Conservation (phyloP, 805 yeast species). For the Isabelozyma rhagii region DNA sequence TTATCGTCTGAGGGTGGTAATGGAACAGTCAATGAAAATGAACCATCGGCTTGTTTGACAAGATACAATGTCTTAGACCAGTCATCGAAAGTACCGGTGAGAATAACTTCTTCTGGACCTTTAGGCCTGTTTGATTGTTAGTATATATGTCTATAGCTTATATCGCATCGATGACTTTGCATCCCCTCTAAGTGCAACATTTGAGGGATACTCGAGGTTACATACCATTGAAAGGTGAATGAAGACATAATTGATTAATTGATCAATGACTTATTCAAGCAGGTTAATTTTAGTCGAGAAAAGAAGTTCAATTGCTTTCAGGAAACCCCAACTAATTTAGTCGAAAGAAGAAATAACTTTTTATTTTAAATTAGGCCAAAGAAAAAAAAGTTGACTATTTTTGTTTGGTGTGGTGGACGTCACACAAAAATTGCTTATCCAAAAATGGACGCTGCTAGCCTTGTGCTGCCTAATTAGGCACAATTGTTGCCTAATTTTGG, state of each 20-base stretch:
- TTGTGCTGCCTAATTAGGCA: not conserved
- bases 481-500: not conserved
- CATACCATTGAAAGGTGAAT: constrained; percentile 7
- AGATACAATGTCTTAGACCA: constrained; percentile 61
- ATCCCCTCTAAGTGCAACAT: not conserved
- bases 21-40: constrained; percentile 60
- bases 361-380: not conserved
- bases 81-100: constrained; percentile 69
- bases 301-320: not conserved
- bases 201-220: not conserved
- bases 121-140: constrained; percentile 36
- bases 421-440: not conserved
- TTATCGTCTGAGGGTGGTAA: constrained; percentile 40
- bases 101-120: constrained; percentile 52
- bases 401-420: not conserved
- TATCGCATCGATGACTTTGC: not conserved
- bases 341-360: not conserved
- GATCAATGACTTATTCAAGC: not conserved
- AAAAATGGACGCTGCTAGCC: not conserved
- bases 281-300: not conserved
- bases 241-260: constrained; percentile 1
- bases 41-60: constrained; percentile 58
- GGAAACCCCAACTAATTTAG: not conserved
- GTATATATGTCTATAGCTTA: constrained; percentile 9
- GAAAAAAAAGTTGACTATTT: not conserved